These are phyloP conservation scores for Sungouiozyma intestinalis DNA, from an alignment of 805 yeast genomes.

Conservation along the genomic window DNA sequence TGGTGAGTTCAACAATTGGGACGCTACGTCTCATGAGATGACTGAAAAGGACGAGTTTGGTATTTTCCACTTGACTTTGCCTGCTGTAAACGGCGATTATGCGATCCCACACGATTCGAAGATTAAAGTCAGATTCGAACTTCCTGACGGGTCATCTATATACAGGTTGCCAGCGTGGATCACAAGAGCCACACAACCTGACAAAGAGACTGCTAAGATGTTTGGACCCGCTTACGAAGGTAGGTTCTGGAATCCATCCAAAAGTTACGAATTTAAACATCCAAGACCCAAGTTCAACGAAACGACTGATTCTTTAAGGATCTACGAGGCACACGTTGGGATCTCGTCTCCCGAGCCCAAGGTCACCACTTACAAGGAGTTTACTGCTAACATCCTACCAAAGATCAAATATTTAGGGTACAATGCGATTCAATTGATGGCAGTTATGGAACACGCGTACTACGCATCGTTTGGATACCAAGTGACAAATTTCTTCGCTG, in stretches of 20 bases:
- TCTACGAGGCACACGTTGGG: conserved; percentile 94
- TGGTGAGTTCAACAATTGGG: conserved; percentile 91
- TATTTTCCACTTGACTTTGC: conserved; percentile 51
- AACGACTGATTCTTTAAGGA: conserved; percentile 44
- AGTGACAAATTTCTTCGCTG: conserved; percentile 84
- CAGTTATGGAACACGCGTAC: conserved; percentile 97
- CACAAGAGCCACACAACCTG: conserved; percentile 67
- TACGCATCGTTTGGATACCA: conserved; percentile 98
- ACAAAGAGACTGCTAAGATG: conserved; percentile 37
- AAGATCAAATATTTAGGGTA: conserved; percentile 76
- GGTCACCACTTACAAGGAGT: conserved; percentile 77
- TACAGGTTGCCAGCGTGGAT: conserved; percentile 90
- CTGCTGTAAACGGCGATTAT: conserved; percentile 36
- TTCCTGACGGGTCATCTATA: conserved; percentile 57
- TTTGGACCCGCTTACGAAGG: conserved; percentile 57
- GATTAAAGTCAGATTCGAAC: conserved; percentile 57
- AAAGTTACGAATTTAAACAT: conserved; percentile 50
- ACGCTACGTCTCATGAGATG: conserved; percentile 45
- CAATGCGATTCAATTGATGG: conserved; percentile 92
- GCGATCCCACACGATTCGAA: conserved; percentile 76
- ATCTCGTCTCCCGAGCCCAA: conserved; percentile 85
- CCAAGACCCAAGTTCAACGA: conserved; percentile 44
- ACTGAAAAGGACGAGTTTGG: conserved; percentile 52
- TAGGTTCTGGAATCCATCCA: conserved; percentile 81
- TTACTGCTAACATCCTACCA: conserved; percentile 74